A percentile compares a stretch with the other conserved stretches of the same genome.
Evolutionary conservation across 257 asterid genomes (phyloP).

Genomic region (Fraxinus americana): DNA sequence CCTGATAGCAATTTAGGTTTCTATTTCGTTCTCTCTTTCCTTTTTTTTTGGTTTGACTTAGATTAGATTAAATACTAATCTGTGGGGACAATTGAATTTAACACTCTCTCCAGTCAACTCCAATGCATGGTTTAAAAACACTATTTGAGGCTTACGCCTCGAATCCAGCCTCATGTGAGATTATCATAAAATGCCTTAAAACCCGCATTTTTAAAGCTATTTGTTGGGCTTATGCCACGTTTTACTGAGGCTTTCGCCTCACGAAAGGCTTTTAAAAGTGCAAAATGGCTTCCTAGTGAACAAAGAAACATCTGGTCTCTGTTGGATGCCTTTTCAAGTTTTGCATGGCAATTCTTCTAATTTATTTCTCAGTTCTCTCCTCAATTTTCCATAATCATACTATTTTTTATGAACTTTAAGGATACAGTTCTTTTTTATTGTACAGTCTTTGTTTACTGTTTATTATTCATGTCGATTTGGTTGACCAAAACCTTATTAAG

Average conservation of each 20-base stretch:
- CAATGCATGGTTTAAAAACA: too few relatives aligned
- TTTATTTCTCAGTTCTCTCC: slow-evolving; percentile 3
- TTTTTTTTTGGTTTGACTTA: not conserved
- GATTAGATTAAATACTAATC: not conserved
- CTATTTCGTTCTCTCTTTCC: not conserved
- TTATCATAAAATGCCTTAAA: too few relatives aligned
- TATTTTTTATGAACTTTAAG: not conserved
- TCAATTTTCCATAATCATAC: not conserved
- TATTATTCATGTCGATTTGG: slow-evolving; percentile 8
- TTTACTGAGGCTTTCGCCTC: too few relatives aligned
- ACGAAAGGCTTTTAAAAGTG: too few relatives aligned
- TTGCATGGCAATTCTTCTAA: not conserved
- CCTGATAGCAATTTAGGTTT: slow-evolving; percentile 4
- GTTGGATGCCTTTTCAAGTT: not conserved
- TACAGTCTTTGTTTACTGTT: slow-evolving; percentile 6
- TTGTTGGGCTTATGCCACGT: not conserved
- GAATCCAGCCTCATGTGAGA: too few relatives aligned
- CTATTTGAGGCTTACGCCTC: too few relatives aligned
- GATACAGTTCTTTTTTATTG: not conserved
- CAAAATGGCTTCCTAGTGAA: not conserved
- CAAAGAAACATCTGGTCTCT: not conserved
- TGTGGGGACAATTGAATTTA: not conserved
- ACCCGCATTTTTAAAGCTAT: too few relatives aligned
- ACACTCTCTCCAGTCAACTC: not conserved
- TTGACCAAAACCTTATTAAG: not conserved